Evolutionary conservation across 2,329 filamentous ascomycete genomes (phyloP), one percentile per base, ranked within the genome.

Genomic region (Aurifilum marmelostoma): DNA sequence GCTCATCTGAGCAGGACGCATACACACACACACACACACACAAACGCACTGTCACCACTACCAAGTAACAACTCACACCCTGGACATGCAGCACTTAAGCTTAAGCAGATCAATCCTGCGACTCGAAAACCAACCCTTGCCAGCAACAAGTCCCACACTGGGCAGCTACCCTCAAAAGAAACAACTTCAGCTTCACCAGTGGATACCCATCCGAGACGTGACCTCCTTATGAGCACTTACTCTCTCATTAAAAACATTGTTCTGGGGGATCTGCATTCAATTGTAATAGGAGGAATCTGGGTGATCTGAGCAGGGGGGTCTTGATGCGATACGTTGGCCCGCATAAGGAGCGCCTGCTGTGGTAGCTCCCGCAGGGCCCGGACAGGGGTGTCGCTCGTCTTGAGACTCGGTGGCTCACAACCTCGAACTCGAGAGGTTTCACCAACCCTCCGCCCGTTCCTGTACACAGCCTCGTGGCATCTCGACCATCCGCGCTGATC

Each of bases 381-480:
- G 54, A 65, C 67, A 71, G 67, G 69, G 67, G 67, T 41, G 29
- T 14, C 29, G 56, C 60, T 56, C 39, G 39, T 66, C 64, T 63
- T 69, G 69, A 71, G 69, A 71, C 69, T 69, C 59, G 56, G 52
- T 62, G 58, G 67, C 60, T 50, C 63, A 59, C 39, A 65, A 71
- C 67, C 65, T 71, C 67, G 69, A 67, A 71, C 69, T 63, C 63
- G 18, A 39, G 52, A 65, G 50, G 69, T 71, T 69, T 71, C 69
- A 71, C 64, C n/a, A 54, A 52, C 39, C n/a, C 47, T 41, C 61
- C 61, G 14, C 34, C 64, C 41, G 29, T 61, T 41, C 21, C 47
- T 43, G 43, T 21, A 29, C 69, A 65, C 67, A 69, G 64, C 67
- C 69, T 67, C 60, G 61, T 65, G 64, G 61, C 56, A 63, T 61